Conservation (phyloP, 148 eudicot species). For the Rhododendron simsii region DNA sequence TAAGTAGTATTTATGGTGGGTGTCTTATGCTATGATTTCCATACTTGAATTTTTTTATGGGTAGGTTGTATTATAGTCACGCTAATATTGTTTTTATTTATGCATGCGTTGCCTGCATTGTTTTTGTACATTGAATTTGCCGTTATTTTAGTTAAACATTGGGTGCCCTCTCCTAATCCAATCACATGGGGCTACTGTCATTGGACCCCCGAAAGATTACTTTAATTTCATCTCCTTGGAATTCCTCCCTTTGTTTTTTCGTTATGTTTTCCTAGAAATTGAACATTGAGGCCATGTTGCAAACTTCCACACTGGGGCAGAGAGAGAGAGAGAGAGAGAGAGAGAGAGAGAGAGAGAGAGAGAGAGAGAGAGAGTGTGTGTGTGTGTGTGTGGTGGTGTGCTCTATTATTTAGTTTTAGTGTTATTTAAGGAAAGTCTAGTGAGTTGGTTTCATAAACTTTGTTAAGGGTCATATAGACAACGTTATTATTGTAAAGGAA, state of each 20-base stretch:
- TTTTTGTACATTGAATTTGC: conserved; percentile 19
- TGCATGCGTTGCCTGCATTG: conserved; percentile 35
- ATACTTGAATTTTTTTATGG: neutral
- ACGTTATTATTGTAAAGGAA: conserved; percentile 1
- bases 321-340: conserved; percentile 5
- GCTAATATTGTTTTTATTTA: conserved; percentile 21
- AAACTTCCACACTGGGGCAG: neutral
- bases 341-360: neutral
- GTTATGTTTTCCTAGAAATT: conserved; percentile 2
- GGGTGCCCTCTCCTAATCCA: conserved; percentile 18
- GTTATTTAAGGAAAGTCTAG: neutral
- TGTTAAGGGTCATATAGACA: conserved; percentile 5
- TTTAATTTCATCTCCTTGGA: conserved; percentile 16
- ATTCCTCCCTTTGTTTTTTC: conserved; percentile 8
- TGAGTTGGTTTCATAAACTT: conserved; percentile 7
- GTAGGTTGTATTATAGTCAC: neutral
- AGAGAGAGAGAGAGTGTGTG: neutral
- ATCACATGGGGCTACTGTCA: conserved; percentile 22
- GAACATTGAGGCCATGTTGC: conserved; percentile 20
- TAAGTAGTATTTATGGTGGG: neutral
- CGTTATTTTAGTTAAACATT: neutral
- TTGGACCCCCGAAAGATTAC: conserved; percentile 18
- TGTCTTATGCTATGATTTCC: conserved; percentile 7
- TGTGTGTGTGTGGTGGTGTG: neutral
- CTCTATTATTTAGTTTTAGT: conserved; percentile 10